A percentile compares a stretch with the other conserved stretches of the same genome.
These are phyloP conservation scores for Chlamydomonas eustigma DNA, from an alignment of 139 green algal genomes.

Conservation along the genomic window DNA sequence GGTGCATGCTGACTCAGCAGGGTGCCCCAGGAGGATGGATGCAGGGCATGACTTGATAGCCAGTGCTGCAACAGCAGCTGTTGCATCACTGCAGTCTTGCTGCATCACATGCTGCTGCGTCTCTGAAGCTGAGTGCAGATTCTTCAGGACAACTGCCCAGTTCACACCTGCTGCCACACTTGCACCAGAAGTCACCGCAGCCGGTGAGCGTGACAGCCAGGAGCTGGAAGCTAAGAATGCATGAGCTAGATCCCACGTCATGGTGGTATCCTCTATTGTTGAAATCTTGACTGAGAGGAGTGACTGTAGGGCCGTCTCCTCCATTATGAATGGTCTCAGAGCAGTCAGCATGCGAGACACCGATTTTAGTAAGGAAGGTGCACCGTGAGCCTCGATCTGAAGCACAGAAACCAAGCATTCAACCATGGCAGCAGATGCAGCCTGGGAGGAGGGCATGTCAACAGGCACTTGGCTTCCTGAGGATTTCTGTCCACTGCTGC, in stretches of 20 bases:
- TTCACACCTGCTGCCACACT: background rate
- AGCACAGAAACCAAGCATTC: too few species aligned
- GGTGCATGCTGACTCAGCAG: background rate
- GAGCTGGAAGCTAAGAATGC: background rate
- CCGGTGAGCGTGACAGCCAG: constrained; percentile 1
- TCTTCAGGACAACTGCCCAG: constrained; percentile 1
- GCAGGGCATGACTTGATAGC: too few species aligned
- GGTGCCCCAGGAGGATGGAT: background rate
- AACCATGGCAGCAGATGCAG: too few species aligned
- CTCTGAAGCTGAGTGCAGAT: too few species aligned
- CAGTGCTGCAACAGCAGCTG: constrained; percentile 15
- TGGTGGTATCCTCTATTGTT: too few species aligned
- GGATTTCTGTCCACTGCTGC: background rate
- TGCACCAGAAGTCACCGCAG: background rate
- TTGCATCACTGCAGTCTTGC: background rate
- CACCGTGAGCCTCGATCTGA: background rate
- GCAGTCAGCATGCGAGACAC: background rate
- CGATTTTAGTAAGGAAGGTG: background rate
- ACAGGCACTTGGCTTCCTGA: too few species aligned
- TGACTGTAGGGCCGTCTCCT: background rate
- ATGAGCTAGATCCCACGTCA: background rate
- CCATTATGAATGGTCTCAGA: background rate
- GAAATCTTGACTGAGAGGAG: too few species aligned
- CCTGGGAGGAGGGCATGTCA: too few species aligned
- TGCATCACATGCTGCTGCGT: background rate